Conservation (phyloP, 2,329 filamentous ascomycete species). For the Ascochyta koolunga region DNA sequence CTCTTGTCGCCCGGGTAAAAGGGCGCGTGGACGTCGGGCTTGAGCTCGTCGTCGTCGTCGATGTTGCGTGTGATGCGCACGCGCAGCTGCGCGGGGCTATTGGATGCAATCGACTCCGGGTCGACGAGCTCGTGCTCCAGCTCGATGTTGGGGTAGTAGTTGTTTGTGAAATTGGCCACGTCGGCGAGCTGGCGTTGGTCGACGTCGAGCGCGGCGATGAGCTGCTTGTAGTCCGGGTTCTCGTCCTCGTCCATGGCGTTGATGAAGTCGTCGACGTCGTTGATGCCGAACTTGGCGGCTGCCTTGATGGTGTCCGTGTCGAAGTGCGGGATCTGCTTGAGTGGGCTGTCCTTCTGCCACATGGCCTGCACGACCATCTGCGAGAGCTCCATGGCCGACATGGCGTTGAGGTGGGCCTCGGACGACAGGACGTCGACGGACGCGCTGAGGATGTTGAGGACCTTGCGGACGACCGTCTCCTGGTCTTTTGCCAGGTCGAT, state of each 20-base stretch:
- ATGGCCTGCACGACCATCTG: conserved; percentile 99
- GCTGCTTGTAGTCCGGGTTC: conserved; percentile 77
- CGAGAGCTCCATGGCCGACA: conserved; percentile 98
- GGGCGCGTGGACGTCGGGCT: conserved; percentile 87
- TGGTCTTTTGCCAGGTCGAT: conserved; percentile 97
- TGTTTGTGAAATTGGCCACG: conserved; percentile 94
- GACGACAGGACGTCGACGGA: conserved; percentile 95
- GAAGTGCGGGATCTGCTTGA: conserved; percentile 98
- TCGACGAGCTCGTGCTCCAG: conserved; percentile 88
- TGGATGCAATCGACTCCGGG: conserved; percentile 77
- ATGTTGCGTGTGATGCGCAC: conserved; percentile 85
- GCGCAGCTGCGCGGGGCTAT: conserved; percentile 80
- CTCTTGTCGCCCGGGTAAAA: conserved; percentile 93
- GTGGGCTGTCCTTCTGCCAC: conserved; percentile 96
- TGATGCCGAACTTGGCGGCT: conserved; percentile 80
- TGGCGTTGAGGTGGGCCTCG: conserved; percentile 93
- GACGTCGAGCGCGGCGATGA: conserved; percentile 80
- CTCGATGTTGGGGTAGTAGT: conserved; percentile 94
- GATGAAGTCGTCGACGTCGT: conserved; percentile 97
- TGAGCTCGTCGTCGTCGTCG: conserved; percentile 72
- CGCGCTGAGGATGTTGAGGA: conserved; percentile 86
- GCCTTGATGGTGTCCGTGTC: conserved; percentile 80
- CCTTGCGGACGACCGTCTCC: conserved; percentile 82
- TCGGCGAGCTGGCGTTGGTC: conserved; percentile 82
- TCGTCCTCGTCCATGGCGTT: conserved; percentile 97